These are phyloP conservation scores for Lipomyces starkeyi DNA, from an alignment of 805 yeast genomes.

Conservation along the genomic window DNA sequence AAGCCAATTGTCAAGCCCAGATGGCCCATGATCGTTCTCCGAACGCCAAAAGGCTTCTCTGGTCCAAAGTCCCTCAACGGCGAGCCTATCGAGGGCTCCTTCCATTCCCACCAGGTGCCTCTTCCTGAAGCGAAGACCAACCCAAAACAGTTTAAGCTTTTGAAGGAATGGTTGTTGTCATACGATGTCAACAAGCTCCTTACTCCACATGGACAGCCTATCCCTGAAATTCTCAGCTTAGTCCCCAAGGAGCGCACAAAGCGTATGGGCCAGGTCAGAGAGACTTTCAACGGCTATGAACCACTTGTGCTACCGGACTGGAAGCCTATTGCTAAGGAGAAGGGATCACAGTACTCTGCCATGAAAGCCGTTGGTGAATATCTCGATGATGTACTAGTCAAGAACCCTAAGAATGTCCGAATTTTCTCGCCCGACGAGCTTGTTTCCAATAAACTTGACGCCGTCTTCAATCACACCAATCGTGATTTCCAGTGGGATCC, in stretches of 20 bases:
- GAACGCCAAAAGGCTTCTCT: constrained; percentile 39
- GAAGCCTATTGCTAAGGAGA: constrained; percentile 33
- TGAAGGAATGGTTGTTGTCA: constrained; percentile 35
- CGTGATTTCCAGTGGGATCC: constrained; percentile 37
- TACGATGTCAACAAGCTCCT: constrained; percentile 32
- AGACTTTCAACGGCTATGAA: constrained; percentile 33
- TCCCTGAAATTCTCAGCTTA: constrained; percentile 28
- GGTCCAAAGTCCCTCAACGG: constrained; percentile 37
- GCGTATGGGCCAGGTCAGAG: constrained; percentile 38
- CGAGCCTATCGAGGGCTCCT: constrained; percentile 37
- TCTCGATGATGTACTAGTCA: constrained; percentile 29
- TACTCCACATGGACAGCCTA: constrained; percentile 30
- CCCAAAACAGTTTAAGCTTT: constrained; percentile 29
- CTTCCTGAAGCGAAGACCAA: constrained; percentile 36
- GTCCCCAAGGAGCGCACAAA: constrained; percentile 27
- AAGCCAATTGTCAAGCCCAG: constrained; percentile 35
- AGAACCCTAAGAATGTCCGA: constrained; percentile 31
- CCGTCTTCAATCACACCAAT: constrained; percentile 33
- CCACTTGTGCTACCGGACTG: constrained; percentile 37
- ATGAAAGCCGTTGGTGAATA: constrained; percentile 34
- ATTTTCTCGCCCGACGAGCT: constrained; percentile 40
- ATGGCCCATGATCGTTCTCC: constrained; percentile 40
- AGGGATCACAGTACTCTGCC: constrained; percentile 33
- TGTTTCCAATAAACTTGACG: constrained; percentile 39
- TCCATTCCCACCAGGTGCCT: constrained; percentile 40